These are phyloP conservation scores for Leccinum colubrinum DNA, from an alignment of 1,284 basidiomycete genomes.

Conservation along the genomic window DNA sequence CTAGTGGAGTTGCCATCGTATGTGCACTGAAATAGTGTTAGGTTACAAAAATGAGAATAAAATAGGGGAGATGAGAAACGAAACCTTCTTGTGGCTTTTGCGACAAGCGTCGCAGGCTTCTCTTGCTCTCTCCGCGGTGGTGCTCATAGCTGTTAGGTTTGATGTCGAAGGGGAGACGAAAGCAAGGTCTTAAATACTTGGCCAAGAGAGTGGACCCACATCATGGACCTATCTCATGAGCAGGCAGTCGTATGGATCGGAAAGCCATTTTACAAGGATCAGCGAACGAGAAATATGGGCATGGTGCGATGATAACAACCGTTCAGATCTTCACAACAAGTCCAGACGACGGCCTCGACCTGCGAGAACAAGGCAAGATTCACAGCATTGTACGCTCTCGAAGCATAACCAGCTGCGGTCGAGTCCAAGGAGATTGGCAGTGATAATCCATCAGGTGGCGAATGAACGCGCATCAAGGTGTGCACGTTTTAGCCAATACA, in stretches of 20 bases:
- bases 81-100: slow-evolving; percentile 32
- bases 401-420: slow-evolving; percentile 1
- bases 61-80: not conserved
- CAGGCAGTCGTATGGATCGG: slow-evolving; percentile 9
- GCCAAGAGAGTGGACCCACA: slow-evolving; percentile 5
- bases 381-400: slow-evolving; percentile 5
- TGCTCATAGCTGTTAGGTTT: slow-evolving; percentile 20
- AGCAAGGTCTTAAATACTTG: slow-evolving; percentile 26
- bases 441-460: slow-evolving; percentile 3
- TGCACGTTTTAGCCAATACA: slow-evolving; percentile 26
- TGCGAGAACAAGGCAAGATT: slow-evolving; percentile 5
- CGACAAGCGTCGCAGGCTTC: slow-evolving; percentile 31
- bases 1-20: slow-evolving; percentile 17
- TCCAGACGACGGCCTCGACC: slow-evolving; percentile 4
- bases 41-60: not conserved
- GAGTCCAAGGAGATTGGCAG: slow-evolving; percentile 9
- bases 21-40: slow-evolving; percentile 15
- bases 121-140: slow-evolving; percentile 25
- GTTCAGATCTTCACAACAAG: slow-evolving; percentile 20
- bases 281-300: slow-evolving; percentile 2
- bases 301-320: slow-evolving; percentile 7
- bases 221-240: slow-evolving; percentile 2
- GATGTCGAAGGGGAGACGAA: not conserved
- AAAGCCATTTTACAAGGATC: slow-evolving; percentile 12
- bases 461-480: slow-evolving; percentile 6